Base-by-base conservation (phyloP, 176 grass and related monocot species). In the Olyra latifolia region DNA sequence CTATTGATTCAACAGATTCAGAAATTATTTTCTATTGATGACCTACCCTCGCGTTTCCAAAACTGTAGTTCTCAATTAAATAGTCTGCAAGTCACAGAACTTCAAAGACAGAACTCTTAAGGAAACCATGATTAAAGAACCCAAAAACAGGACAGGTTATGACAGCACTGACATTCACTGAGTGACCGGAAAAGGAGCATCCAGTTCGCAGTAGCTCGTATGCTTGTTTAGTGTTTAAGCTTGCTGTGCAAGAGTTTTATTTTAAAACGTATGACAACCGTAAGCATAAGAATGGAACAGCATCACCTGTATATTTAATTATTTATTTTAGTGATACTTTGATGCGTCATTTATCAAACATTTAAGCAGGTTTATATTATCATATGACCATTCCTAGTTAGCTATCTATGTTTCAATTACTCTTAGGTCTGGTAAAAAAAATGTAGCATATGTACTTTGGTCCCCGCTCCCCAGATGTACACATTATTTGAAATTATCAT, bases 371-470 rank as follows among this genome's bases (percentile, higher is more conserved):
- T 60, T 7, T 30, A 3, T 58, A 15, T 42, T 29, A 41, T 75
- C 40, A 48, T 74, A 80, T 49, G 30, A 48, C 40, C 8, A 19
- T 80, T 48, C 8, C 39, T 7, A 13, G 50, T 81, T 74, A 80
- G 48, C 19, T 48, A 29, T 81, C 24, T 8, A 20, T 41, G 62
- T 61, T 75, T 42, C 70, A 75, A 28, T 75, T 20, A 41, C n/a
- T 40, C 49, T 40, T 39, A 25, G 57, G 10, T 10, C 4, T 74
- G 17, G 20, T 25, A 65, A 65, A 67, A 50, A 38, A 66, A 67
- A 74, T 72, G 23, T 40, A 45, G 2, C 41, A 6, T 62, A 39
- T 62, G 40, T 6, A 35, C 61, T 50, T 43, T 17, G 58, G 48
- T 24, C 45, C 58, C 66, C 7, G 46, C 39, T 24, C 45, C 58